Percentiles rank a stretch among this genome's conserved stretches.
phyloP scores from a whole-genome alignment of 2,329 filamentous ascomycete genomes.

The Echinosphaeria canescens region DNA sequence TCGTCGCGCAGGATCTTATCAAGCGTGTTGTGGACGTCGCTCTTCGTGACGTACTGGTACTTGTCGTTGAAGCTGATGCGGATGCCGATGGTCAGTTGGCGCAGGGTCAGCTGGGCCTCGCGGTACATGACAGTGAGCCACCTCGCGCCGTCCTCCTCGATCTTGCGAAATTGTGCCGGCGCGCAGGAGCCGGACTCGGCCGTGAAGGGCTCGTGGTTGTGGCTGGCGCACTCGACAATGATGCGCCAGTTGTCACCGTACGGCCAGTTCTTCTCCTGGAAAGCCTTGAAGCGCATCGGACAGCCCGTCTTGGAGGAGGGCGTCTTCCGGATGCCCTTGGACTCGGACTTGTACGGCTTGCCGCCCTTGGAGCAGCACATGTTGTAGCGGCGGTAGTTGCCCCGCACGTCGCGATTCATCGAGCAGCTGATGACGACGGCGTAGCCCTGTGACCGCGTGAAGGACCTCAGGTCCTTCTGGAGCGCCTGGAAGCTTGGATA shows the following conservation, averaged over 20 bases:
- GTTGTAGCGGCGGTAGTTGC: conserved; percentile 10
- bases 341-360: conserved; percentile 7
- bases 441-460: conserved; percentile 8
- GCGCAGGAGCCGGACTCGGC: conserved; percentile 7
- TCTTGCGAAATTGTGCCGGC: conserved; percentile 9
- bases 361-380: conserved; percentile 9
- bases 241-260: conserved; percentile 10
- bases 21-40: conserved; percentile 8
- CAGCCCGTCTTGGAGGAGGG: conserved; percentile 9
- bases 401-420: conserved; percentile 7
- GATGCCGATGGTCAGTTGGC: conserved; percentile 9
- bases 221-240: conserved; percentile 8
- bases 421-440: conserved; percentile 8
- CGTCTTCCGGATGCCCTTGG: conserved; percentile 7
- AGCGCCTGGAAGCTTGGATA: conserved; percentile 8
- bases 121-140: conserved; percentile 11
- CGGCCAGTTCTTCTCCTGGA: conserved; percentile 8
- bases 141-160: conserved; percentile 8
- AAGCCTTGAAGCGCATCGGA: conserved; percentile 9
- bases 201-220: conserved; percentile 10
- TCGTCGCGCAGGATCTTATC: conserved; percentile 10
- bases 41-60: conserved; percentile 10
- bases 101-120: conserved; percentile 8
- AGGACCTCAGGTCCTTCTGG: conserved; percentile 6
- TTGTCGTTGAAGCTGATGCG: conserved; percentile 9